A percentile compares a stretch with the other conserved stretches of the same genome.
phyloP scores from a whole-genome alignment of 2,329 filamentous ascomycete genomes.

The Fusarium multiceps region DNA sequence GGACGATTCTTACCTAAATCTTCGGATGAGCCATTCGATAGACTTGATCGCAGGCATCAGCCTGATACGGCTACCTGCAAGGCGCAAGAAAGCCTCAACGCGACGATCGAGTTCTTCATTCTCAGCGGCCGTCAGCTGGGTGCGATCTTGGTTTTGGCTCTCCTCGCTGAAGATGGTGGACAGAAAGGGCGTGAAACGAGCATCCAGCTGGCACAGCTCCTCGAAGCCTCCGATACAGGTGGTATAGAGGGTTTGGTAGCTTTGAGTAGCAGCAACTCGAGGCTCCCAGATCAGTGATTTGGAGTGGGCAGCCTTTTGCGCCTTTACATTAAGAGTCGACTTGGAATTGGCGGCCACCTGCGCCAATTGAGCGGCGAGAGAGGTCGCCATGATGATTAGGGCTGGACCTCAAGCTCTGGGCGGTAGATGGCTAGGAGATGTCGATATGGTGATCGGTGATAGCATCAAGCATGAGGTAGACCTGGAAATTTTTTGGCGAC shows the following conservation, averaged over 20 bases:
- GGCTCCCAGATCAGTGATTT: constrained; percentile 96
- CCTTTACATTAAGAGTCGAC: constrained; percentile 90
- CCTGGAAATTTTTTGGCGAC: constrained; percentile 48
- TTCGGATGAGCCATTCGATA: constrained; percentile 92
- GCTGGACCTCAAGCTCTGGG: constrained; percentile 42
- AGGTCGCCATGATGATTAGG: constrained; percentile 74
- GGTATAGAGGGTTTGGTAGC: constrained; percentile 87
- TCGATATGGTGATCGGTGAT: constrained; percentile 34
- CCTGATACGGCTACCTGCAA: constrained; percentile 80
- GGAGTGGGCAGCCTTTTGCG: constrained; percentile 89
- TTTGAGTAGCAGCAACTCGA: constrained; percentile 85
- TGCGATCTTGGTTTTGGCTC: constrained; percentile 88
- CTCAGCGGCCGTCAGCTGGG: constrained; percentile 82
- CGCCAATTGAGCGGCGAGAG: constrained; percentile 93
- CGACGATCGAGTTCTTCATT: constrained; percentile 84
- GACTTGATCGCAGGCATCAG: constrained; percentile 90
- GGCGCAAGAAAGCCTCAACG: constrained; percentile 83
- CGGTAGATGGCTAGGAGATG: constrained; percentile 37
- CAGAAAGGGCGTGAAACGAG: constrained; percentile 79
- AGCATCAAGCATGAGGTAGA: constrained; percentile 39
- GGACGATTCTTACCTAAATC: constrained; percentile 77
- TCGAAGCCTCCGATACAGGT: constrained; percentile 91
- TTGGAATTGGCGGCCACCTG: constrained; percentile 91
- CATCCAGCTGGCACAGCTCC: constrained; percentile 89
- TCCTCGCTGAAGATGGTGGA: constrained; percentile 91